Percentiles rank a stretch among this genome's conserved stretches.
phyloP scores from a whole-genome alignment of 352 stramenopile genomes.

The Pythium aristosporum region DNA sequence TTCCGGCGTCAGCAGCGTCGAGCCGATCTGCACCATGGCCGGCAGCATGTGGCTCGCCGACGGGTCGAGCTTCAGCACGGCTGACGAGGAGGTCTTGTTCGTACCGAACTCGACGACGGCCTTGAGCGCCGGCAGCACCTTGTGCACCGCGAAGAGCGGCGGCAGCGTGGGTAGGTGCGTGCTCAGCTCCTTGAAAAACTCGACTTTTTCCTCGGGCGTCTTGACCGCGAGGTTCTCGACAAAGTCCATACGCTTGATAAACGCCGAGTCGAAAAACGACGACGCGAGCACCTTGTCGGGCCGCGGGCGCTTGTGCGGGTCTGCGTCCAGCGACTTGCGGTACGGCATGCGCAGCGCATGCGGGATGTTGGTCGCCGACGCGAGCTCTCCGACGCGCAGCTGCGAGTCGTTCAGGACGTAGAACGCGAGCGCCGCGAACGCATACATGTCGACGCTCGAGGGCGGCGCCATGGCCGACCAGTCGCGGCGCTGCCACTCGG shows the following conservation, averaged over 20 bases:
- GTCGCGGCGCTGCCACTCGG: conserved; percentile 83
- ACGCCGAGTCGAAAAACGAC: conserved; percentile 91
- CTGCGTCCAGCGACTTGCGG: conserved; percentile 81
- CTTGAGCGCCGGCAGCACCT: conserved; percentile 84
- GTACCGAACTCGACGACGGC: conserved; percentile 83
- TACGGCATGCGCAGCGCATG: conserved; percentile 63
- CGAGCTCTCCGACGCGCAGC: conserved; percentile 54
- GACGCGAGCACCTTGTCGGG: conserved; percentile 88
- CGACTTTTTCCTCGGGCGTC: conserved; percentile 91
- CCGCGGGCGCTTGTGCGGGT: conserved; percentile 58
- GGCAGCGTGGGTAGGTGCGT: conserved; percentile 68
- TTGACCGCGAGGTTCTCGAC: conserved; percentile 93
- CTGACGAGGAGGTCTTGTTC: too few relatives aligned
- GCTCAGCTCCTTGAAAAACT: conserved; percentile 93
- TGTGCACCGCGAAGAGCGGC: conserved; percentile 76
- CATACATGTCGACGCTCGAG: conserved; percentile 70
- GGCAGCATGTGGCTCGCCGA: conserved; percentile 88
- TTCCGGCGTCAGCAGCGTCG: conserved; percentile 65
- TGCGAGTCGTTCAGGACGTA: conserved; percentile 80
- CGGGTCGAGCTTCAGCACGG: conserved; percentile 74
- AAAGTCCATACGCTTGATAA: conserved; percentile 93
- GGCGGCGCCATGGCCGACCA: conserved; percentile 62
- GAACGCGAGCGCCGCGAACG: conserved; percentile 76
- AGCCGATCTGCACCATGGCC: conserved; percentile 86
- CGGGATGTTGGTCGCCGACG: conserved; percentile 62